Conservation (phyloP, 805 yeast genomes). For the Wickerhamiella kazuoi region DNA sequence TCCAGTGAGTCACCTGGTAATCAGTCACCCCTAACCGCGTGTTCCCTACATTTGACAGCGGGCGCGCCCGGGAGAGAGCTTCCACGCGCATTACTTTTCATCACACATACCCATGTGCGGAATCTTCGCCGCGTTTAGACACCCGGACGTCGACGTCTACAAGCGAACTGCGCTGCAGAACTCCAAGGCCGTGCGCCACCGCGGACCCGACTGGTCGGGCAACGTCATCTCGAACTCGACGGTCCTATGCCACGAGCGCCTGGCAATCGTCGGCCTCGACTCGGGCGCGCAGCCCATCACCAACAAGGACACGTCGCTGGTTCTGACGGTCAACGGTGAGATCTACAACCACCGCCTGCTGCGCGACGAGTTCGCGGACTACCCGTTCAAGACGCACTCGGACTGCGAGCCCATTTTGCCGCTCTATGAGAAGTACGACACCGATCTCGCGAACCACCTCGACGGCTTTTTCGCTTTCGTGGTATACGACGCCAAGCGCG, state of each 20-base stretch:
- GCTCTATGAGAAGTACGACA: conserved; percentile 64
- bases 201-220: conserved; percentile 99
- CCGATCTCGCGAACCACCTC: conserved; percentile 77
- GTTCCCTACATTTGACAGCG: too few relatives aligned
- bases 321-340: conserved; percentile 90
- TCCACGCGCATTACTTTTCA: too few relatives aligned
- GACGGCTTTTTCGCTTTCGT: conserved; percentile 99
- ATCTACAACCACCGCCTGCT: conserved; percentile 89
- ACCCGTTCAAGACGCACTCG: conserved; percentile 65
- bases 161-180: conserved; percentile 78
- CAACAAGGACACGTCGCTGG: conserved; percentile 53
- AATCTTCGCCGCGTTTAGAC: conserved; percentile 81
- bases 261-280: conserved; percentile 93
- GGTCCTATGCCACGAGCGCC: conserved; percentile 82
- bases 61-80: too few relatives aligned
- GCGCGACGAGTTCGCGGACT: conserved; percentile 57
- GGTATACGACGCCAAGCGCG: conserved; percentile 63
- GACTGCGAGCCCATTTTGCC: conserved; percentile 99
- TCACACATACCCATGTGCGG: conserved; percentile 75
- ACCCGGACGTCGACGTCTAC: conserved; percentile 61
- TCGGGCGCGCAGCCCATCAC: conserved; percentile 97
- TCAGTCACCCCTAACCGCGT: too few relatives aligned
- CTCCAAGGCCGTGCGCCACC: conserved; percentile 84
- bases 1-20: too few relatives aligned
- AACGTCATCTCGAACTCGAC: conserved; percentile 55